phyloP scores from a whole-genome alignment of 2,329 filamentous ascomycete species.

The Fusarium scirpi region DNA sequence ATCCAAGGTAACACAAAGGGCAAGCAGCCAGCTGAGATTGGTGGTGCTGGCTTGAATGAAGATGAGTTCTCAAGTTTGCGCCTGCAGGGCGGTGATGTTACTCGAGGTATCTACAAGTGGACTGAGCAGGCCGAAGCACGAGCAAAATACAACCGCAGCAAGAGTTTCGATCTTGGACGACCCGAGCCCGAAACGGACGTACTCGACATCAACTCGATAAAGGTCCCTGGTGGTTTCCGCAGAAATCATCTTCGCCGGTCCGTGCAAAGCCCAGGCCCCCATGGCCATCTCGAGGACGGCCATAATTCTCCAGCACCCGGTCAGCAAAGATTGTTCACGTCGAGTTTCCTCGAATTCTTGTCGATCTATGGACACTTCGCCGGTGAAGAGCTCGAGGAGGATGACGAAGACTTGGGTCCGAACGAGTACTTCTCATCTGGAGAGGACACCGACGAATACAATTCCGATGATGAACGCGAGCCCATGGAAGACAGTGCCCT shows the following conservation, averaged over 20 bases:
- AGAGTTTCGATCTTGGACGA: constrained; percentile 85
- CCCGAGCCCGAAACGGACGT: constrained; percentile 84
- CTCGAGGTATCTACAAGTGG: constrained; percentile 95
- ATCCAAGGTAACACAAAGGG: constrained; percentile 62
- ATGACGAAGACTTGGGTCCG: constrained; percentile 87
- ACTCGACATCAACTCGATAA: constrained; percentile 89
- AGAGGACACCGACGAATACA: constrained; percentile 72
- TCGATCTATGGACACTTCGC: constrained; percentile 97
- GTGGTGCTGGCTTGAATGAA: constrained; percentile 61
- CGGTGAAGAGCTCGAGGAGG: constrained; percentile 95
- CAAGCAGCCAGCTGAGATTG: constrained; percentile 62
- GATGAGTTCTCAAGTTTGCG: constrained; percentile 94
- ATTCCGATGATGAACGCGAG: constrained; percentile 75
- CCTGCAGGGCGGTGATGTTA: constrained; percentile 94
- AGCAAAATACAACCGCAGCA: constrained; percentile 78
- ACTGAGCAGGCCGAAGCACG: constrained; percentile 86
- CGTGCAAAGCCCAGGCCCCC: constrained; percentile 69
- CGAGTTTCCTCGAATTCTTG: constrained; percentile 94
- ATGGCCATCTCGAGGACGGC: constrained; percentile 51
- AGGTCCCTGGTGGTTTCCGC: constrained; percentile 92
- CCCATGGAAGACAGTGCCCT: constrained; percentile 90
- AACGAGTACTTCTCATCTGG: constrained; percentile 94
- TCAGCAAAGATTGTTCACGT: constrained; percentile 77
- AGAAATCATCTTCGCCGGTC: constrained; percentile 87
- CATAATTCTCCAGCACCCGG: constrained; percentile 50